Conservation (phyloP, 257 asterid genomes). For the Solanum tarapatanum region DNA sequence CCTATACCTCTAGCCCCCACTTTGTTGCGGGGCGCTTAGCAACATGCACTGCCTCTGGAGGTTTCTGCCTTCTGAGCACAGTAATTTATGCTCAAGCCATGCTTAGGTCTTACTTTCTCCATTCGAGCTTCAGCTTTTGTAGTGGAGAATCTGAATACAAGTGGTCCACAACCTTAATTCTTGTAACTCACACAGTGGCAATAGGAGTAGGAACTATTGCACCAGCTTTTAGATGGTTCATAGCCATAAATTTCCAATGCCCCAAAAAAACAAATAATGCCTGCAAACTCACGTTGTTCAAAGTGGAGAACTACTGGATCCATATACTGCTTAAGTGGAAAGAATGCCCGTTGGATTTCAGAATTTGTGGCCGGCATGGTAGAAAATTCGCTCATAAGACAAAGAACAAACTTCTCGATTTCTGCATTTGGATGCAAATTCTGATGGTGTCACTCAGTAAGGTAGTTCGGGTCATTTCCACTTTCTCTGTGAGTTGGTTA, state of each 20-base stretch:
- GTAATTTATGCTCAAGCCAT: conserved; percentile 44
- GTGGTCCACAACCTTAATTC: conserved; percentile 58
- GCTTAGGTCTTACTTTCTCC: conserved; percentile 44
- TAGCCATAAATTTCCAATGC: conserved; percentile 45
- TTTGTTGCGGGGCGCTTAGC: conserved; percentile 65
- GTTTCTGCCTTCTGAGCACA: conserved; percentile 54
- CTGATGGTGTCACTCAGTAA: conserved; percentile 52
- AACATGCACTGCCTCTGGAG: conserved; percentile 69
- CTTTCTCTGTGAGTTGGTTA: conserved; percentile 19
- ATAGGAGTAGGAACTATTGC: conserved; percentile 54
- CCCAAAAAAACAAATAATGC: conserved; percentile 24
- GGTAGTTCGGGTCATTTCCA: conserved; percentile 42
- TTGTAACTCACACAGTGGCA: conserved; percentile 44
- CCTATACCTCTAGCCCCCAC: conserved; percentile 72
- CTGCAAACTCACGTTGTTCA: conserved; percentile 5
- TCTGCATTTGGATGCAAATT: conserved; percentile 45
- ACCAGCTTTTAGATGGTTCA: conserved; percentile 67
- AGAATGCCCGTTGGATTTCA: conserved; percentile 32
- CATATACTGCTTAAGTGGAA: conserved; percentile 25
- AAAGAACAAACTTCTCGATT: conserved; percentile 23
- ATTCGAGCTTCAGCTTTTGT: conserved; percentile 44
- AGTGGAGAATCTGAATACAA: conserved; percentile 63
- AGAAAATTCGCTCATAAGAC: conserved; percentile 33
- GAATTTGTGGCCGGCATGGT: conserved; percentile 21
- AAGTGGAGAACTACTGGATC: conserved; percentile 66